Percentiles rank a stretch among this genome's conserved stretches.
Evolutionary conservation across 1,284 basidiomycete species (phyloP).

Genomic region (Neonothopanus nambi): DNA sequence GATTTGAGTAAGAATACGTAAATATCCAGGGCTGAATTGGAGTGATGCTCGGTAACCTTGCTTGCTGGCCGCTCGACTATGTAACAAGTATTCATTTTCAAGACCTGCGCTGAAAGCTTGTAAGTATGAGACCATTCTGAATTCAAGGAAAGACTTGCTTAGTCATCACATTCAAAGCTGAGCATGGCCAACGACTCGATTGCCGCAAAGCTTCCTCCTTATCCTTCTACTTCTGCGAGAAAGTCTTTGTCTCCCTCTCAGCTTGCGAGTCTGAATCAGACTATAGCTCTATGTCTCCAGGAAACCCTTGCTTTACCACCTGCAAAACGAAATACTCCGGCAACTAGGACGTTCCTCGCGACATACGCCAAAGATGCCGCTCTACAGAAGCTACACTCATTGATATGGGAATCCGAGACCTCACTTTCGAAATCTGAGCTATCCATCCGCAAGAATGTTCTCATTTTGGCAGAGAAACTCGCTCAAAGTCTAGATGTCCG

Average conservation of each 20-base stretch:
- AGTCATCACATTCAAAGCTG: not conserved
- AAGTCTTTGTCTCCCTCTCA: slow-evolving; percentile 56
- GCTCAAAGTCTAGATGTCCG: slow-evolving; percentile 48
- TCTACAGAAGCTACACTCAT: slow-evolving; percentile 44
- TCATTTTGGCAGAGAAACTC: slow-evolving; percentile 58
- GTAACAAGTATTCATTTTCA: too few relatives aligned
- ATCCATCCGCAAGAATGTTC: slow-evolving; percentile 47
- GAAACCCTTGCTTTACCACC: slow-evolving; percentile 48
- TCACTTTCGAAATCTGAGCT: slow-evolving; percentile 38
- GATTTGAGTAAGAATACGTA: too few relatives aligned
- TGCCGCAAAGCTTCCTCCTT: slow-evolving; percentile 32
- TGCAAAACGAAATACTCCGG: slow-evolving; percentile 42
- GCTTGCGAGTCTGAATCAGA: slow-evolving; percentile 45
- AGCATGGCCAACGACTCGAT: not conserved
- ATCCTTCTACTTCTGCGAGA: slow-evolving; percentile 52
- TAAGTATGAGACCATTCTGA: too few relatives aligned
- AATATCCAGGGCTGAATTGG: too few relatives aligned
- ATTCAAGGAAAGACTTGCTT: too few relatives aligned
- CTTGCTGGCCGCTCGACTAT: too few relatives aligned
- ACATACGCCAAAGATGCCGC: slow-evolving; percentile 60
- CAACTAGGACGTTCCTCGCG: slow-evolving; percentile 50
- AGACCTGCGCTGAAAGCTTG: too few relatives aligned
- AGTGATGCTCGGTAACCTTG: too few relatives aligned
- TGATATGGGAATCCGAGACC: slow-evolving; percentile 51
- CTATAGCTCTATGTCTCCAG: slow-evolving; percentile 46